phyloP scores from a whole-genome alignment of 176 grass and related monocot genomes.

The Neostapfia colusana region DNA sequence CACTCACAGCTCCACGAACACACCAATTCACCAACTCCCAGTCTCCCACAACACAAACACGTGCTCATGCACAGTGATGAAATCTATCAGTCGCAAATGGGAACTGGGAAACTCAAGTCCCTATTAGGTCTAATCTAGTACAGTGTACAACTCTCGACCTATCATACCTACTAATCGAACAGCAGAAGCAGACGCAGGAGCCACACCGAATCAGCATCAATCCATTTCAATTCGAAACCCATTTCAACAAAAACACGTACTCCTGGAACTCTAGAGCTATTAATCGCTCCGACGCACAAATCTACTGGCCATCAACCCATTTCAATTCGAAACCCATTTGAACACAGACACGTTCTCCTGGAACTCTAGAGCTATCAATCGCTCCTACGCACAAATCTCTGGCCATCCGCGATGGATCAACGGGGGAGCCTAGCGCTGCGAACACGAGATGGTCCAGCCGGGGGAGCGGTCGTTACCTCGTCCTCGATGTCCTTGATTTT shows the following conservation, averaged over 20 bases:
- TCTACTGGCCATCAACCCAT: not conserved
- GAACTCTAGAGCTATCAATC: not conserved
- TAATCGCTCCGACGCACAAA: not conserved
- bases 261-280: not conserved
- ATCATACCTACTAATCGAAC: not conserved
- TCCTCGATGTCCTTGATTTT: slow-evolving; percentile 99
- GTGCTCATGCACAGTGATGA: not conserved
- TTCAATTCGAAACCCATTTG: not conserved
- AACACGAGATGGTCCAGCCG: not conserved
- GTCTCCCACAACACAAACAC: too few relatives aligned
- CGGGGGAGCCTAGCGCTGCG: not conserved
- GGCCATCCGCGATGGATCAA: not conserved
- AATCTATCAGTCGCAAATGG: not conserved
- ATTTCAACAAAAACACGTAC: too few relatives aligned
- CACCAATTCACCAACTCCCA: too few relatives aligned
- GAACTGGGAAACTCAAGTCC: not conserved
- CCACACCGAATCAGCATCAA: not conserved
- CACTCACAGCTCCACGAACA: not conserved
- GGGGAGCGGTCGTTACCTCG: slow-evolving; percentile 52
- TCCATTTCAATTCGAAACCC: slow-evolving; percentile 16
- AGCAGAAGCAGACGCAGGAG: not conserved
- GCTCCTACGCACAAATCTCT: not conserved
- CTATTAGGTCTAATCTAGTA: not conserved
- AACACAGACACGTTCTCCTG: too few relatives aligned
- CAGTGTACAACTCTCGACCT: not conserved